Evolutionary conservation across 495 filamentous ascomycete species (phyloP), one percentile per base, ranked within the genome.

Genomic region (Collariella sp.): DNA sequence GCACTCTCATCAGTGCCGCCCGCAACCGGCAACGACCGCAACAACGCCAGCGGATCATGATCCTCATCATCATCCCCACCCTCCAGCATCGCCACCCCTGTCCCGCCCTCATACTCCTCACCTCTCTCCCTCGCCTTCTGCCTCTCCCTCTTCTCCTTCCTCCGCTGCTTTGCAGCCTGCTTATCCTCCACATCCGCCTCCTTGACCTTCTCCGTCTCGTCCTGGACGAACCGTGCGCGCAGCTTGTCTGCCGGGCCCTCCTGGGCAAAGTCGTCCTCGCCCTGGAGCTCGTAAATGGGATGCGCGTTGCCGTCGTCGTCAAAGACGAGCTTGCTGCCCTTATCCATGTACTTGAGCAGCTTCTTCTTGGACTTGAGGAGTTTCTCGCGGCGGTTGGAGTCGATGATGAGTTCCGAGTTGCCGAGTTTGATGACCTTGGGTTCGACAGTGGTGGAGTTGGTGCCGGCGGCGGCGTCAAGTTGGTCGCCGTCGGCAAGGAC

Each of bases 351-450:
- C 66, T 95, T 93, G 55, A 84, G 77, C 22, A 96, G 75, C 70
- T 91, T 88, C 77, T 96, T 95, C 76, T 96, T 96, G 23, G 88
- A 94, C 52, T 85, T 87, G 60, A 96, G 80, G 24, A 95, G 79
- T 70, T 95, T 96, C 72, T 94, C 91, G 61, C 85, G 83, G 18
- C 93, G 88, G 66, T 95, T 90, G 11, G 88, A 95, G 70, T 96
- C 90, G 61, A 98, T 83, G 49, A 93, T 68, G 16, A 96, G 72
- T 15, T 87, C 79, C 38, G 77, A 74, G 42, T 72, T 72, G 59
- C 81, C 81, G 39, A 80, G 68, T 13, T 63, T 62, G 55, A 82
- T 69, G 23, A 76, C 66, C 64, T 76, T 79, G n/a, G 71, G 58
- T 74, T 67, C 51, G 63, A 64, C 56, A 16, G 59, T 41, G 24